These are phyloP conservation scores for Trypanosomatidae sp. DNA, from an alignment of 208 protist genomes.

Conservation along the genomic window DNA sequence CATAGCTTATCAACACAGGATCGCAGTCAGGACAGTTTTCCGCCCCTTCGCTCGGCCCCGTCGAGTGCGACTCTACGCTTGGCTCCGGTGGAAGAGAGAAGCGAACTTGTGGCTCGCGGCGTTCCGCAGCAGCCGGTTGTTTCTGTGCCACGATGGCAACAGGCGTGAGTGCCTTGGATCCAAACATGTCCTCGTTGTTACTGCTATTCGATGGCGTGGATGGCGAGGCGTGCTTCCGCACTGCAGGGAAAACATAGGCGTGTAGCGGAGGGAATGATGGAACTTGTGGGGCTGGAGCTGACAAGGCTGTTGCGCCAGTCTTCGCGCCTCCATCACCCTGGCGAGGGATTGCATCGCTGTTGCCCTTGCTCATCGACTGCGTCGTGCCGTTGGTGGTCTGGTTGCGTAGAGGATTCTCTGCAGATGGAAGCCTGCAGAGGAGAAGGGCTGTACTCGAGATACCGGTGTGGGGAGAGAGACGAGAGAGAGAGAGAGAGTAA, in stretches of 20 bases:
- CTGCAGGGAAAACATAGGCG: neutral
- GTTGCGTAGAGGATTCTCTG: neutral
- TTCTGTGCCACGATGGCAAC: neutral
- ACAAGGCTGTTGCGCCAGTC: neutral
- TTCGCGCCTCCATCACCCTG: neutral
- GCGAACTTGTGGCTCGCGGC: constrained; percentile 3
- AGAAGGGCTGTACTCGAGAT: neutral
- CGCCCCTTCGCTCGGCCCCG: neutral
- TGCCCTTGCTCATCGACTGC: neutral
- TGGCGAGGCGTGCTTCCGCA: neutral
- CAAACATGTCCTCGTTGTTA: neutral
- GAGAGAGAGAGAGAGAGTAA: neutral
- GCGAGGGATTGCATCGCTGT: neutral
- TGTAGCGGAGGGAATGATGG: neutral
- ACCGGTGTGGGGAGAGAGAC: neutral
- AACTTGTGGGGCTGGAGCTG: neutral
- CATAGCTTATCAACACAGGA: neutral
- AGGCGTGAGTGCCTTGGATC: neutral
- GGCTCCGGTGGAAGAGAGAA: constrained; percentile 5
- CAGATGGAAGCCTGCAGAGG: neutral
- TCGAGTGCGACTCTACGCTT: neutral
- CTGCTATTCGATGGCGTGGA: neutral
- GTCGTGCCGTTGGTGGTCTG: neutral
- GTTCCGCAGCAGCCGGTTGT: neutral
- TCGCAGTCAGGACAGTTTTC: neutral